Evolutionary conservation across 345 rosid genomes (phyloP), one percentile per base, ranked within the genome.

Genomic region (Acer saccharum): DNA sequence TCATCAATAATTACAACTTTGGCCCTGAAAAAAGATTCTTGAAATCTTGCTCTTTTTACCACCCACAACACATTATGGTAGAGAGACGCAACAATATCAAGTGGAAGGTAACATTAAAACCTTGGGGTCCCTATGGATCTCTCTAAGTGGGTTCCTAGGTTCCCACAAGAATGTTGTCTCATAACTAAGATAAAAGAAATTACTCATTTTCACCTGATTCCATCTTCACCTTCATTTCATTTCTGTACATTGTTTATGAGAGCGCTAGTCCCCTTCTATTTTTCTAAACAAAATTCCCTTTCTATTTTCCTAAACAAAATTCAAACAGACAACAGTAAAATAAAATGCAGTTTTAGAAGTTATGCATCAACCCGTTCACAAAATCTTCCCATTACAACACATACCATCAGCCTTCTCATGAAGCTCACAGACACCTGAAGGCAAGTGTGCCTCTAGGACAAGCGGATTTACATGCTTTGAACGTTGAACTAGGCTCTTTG

Each of bases 361-460:
- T 44, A 74, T 54, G 32, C 25, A 46, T 29, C 41, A 44, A 60
- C 48, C 63, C 23, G 54, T 71, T 65, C 21, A 35, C 32, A 54
- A 39, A 54, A 60, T 16, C 16, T 66, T 55, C 4, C 14, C 35
- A 10, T 69, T 6, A 57, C 64, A 65, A 57, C 50, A 78, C 85
- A 64, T 90, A 93, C 95, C 93, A 43, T 86, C 88, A 80, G 86
- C 83, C 82, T 87, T 93, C 74, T 89, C 94, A 71, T 81, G 86
- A 79, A 88, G 86, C 75, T 86, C 84, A 69, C 84, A 77, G 78
- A 79, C 90, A 43, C 86, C 87, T 50, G 76, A 54, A 21, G 74
- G 81, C 69, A 81, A 77, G 84, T 82, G 86, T 12, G 91, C 77
- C 78, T 86, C 88, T 72, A 87, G 82, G 77, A 81, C 84, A 65